Evolutionary conservation across 441 rosid species (phyloP).

Genomic region (Erysimum pusillum): DNA sequence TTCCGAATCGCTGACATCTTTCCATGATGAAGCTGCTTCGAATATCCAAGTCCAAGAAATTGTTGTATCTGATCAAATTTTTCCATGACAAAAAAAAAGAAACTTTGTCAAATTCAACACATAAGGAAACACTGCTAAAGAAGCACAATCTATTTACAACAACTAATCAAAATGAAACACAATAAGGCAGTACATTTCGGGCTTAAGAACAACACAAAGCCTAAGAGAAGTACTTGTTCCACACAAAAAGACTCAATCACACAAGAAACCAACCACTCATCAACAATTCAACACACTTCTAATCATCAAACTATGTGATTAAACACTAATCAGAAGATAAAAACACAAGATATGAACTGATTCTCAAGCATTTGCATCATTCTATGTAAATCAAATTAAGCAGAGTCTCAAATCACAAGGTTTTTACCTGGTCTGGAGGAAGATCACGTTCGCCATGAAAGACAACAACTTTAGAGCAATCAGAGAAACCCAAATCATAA

Average conservation of each 20-base stretch:
- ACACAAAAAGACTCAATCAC: no score
- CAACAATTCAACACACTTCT: constrained; percentile 2
- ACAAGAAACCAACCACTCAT: not conserved
- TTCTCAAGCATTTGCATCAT: constrained; percentile 8
- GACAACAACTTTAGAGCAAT: constrained; percentile 72
- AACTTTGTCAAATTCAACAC: constrained; percentile 13
- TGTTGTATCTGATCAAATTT: constrained; percentile 57
- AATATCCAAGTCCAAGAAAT: constrained; percentile 60
- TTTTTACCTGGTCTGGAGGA: constrained; percentile 75
- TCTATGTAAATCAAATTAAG: not conserved
- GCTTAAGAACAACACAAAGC: no score
- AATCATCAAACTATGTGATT: not conserved
- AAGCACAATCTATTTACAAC: not conserved
- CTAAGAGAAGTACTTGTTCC: no score
- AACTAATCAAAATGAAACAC: constrained; percentile 6
- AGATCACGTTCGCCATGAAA: constrained; percentile 81
- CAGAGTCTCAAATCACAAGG: not conserved
- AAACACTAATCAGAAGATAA: not conserved
- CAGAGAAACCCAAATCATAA: constrained; percentile 77
- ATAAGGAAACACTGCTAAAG: not conserved
- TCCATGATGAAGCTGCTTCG: constrained; percentile 65
- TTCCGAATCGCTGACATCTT: constrained; percentile 60
- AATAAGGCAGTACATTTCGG: not conserved
- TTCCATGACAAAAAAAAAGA: no score
- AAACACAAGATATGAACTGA: not conserved